phyloP scores from a whole-genome alignment of 495 filamentous ascomycete species.

The Beverwykella pulmonaria region DNA sequence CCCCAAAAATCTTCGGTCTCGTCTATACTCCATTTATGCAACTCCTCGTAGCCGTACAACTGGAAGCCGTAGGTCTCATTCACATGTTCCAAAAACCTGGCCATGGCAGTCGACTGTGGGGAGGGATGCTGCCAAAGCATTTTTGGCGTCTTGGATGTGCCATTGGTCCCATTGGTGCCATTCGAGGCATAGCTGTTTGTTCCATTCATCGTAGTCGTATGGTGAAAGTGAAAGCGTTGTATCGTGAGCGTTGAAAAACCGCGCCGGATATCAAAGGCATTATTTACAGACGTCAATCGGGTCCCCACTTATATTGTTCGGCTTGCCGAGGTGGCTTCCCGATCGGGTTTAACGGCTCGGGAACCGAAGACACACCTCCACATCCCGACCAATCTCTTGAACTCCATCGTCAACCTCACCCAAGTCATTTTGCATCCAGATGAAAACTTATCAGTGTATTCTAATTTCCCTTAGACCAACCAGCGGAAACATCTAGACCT shows the following conservation, averaged over 20 bases:
- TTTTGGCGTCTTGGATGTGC: constrained; percentile 13
- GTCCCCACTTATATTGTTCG: constrained; percentile 4
- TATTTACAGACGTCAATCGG: constrained; percentile 4
- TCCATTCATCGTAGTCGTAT: not conserved
- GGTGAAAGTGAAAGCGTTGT: not conserved
- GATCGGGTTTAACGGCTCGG: not conserved
- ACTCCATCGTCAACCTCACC: too few species aligned
- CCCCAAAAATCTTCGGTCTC: constrained; percentile 80
- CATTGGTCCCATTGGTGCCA: constrained; percentile 25
- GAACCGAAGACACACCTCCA: not conserved
- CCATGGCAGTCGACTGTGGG: constrained; percentile 43
- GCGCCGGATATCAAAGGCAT: constrained; percentile 18
- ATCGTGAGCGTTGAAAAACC: not conserved
- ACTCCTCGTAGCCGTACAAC: constrained; percentile 65
- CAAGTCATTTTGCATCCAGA: too few species aligned
- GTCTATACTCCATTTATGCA: constrained; percentile 83
- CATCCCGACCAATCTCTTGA: too few species aligned
- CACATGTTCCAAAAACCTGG: constrained; percentile 58
- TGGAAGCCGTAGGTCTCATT: constrained; percentile 66
- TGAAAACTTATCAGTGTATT: too few species aligned
- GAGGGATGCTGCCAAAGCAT: constrained; percentile 57
- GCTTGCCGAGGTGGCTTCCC: not conserved
- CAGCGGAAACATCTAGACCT: too few species aligned
- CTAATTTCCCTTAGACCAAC: too few species aligned
- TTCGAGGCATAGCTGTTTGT: constrained; percentile 4